Evolutionary conservation across 371 early-diverging fungal species (phyloP), one percentile per base, ranked within the genome.

Genomic region (Parasitella parasitica): DNA sequence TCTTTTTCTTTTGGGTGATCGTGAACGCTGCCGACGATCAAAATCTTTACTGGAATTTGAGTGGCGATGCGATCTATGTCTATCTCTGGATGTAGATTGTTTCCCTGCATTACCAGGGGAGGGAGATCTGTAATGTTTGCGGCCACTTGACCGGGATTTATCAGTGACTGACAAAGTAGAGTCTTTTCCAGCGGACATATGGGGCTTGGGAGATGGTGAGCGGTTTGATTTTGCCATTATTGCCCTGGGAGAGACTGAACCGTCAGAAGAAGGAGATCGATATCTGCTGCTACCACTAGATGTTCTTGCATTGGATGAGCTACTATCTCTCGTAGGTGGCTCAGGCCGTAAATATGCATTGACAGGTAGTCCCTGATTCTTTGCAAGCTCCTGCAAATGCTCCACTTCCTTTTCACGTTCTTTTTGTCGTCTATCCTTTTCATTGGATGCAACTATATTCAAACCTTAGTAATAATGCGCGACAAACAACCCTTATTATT

Each of bases 321-420:
- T 26, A 7, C 43, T 30, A 30, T 70, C 56, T 57, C 67, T 63
- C 26, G 36, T 54, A 1, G 75, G 61, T 16, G 64, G 66, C 30
- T 64, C 59, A 39, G 67, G 71, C 26, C 57, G 55, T 12, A 72
- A 37, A 43, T 59, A 67, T 3, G 64, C 57, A 27, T 61, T 39
- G 15, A 57, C 52, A n/a, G 67, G 61, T 7, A 69, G 46, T 1
- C 59, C 59, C 39, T 72, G 70, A 4, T 49, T 60, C 32, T 35
- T 64, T 9, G 62, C 67, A 6, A 67, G 63, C 22, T 54, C 62
- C 36, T 71, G 70, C 11, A 72, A 36, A 16, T 70, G 39, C 12
- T 72, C 68, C n/a, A 64, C 54, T 27, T 78, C 70, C 8, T 53
- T 68, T 54, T 75, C 79, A 1, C 57, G 65, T 50, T 73, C 76